phyloP scores from a whole-genome alignment of 176 grass and related monocot species.

The Eremochloa ophiuroides region DNA sequence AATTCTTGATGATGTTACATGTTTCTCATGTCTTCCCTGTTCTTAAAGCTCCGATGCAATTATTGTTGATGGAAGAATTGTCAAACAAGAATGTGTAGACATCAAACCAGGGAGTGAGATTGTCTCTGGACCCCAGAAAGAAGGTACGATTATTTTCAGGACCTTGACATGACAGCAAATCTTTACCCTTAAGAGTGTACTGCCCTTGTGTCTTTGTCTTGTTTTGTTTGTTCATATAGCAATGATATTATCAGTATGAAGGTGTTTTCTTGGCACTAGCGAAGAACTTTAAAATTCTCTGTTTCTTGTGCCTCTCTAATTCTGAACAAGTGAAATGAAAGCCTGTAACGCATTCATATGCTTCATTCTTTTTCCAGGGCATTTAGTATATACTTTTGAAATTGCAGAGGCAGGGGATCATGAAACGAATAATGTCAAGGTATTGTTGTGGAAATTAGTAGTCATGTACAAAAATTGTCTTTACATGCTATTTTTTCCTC shows the following conservation, averaged over 20 bases:
- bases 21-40: slow-evolving; percentile 10
- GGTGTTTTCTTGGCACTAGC: background rate
- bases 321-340: slow-evolving; percentile 10
- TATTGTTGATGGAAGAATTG: slow-evolving; percentile 66
- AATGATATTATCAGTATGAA: background rate
- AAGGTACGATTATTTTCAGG: slow-evolving; percentile 45
- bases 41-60: slow-evolving; percentile 74
- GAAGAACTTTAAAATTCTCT: background rate
- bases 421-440: slow-evolving; percentile 59
- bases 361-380: slow-evolving; percentile 43
- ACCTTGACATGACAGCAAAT: background rate
- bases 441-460: slow-evolving; percentile 6
- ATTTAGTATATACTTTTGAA: slow-evolving; percentile 77
- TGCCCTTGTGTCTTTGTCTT: slow-evolving; percentile 8
- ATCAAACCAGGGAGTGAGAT: slow-evolving; percentile 73
- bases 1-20: background rate
- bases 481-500: background rate
- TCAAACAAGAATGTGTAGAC: slow-evolving; percentile 62
- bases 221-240: background rate
- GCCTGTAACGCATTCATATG: background rate
- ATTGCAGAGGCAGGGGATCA: slow-evolving; percentile 38
- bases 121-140: slow-evolving; percentile 73
- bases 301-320: background rate
- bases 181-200: background rate
- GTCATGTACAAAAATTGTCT: slow-evolving; percentile 9